Base-by-base conservation (phyloP, 345 rosid species). In the Viola odorata region DNA sequence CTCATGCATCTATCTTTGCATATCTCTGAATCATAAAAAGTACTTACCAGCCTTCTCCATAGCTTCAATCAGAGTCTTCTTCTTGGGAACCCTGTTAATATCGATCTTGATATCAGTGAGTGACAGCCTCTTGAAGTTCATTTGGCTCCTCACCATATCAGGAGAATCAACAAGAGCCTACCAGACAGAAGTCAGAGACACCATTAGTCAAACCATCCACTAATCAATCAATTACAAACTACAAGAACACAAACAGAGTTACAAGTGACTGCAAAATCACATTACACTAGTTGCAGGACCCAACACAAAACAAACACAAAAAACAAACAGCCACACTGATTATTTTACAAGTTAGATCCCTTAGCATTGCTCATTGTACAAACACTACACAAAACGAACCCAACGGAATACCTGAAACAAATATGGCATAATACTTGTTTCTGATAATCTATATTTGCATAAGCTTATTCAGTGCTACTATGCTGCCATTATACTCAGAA, bases 151-250 rank as follows among this genome's bases (percentile, higher is more conserved):
- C 58, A 89, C 91, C 94, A 87, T 87, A 69, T 85, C 95, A 8
- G 95, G 96, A 13, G 99, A 90, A 63, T 94, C 99, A 17, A 94
- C 97, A 9, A 94, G 82, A 47, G 97, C 99, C 99, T 94, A 65
- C 13, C 49, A 73, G 55, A 23, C 37, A 48, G 11, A 8, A 3
- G 11, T n/a, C 10, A 15, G 4, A 32, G 37, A 53, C 32, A 40
- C 17, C 13, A 57, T 51, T 16, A 16, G 17, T 16, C 12, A 38
- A 55, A 39, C 42, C 42, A 6, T 14, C 45, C 32, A 39, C 4
- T 4, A 40, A 23, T 23, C 32, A 23, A 1, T 23, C 32, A 23
- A 23, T 2, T 2, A 23, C 32, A 23, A 0, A 23, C 32, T 23
- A 23, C 2, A 23, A n/a, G n/a, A n/a, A 23, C 32, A 23, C 32